A percentile compares a stretch with the other conserved stretches of the same genome.
These are phyloP conservation scores for Nannochloris sp. DNA, from an alignment of 139 green algal species.

Conservation along the genomic window DNA sequence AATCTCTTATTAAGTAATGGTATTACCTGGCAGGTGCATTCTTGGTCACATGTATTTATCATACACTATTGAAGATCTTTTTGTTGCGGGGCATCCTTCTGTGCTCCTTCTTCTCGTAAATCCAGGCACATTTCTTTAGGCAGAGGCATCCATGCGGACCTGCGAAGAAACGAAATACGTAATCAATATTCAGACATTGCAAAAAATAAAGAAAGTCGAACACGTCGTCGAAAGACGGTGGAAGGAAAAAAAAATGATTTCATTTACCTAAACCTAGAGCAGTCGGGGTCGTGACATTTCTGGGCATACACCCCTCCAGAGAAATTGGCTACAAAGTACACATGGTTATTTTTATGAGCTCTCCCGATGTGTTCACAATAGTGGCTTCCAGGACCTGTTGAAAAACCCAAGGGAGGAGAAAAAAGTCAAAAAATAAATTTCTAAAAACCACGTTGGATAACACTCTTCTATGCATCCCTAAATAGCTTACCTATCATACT, in stretches of 20 bases:
- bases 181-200: background rate
- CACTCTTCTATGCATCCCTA: background rate
- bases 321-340: slow-evolving; percentile 64
- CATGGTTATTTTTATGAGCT: slow-evolving; percentile 56
- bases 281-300: slow-evolving; percentile 78
- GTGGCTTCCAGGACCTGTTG: slow-evolving; percentile 62
- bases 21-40: background rate
- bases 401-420: too few species aligned
- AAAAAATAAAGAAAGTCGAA: background rate
- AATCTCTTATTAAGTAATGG: too few species aligned
- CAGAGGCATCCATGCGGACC: slow-evolving; percentile 30
- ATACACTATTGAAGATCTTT: too few species aligned
- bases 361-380: slow-evolving; percentile 58
- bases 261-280: slow-evolving; percentile 38
- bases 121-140: slow-evolving; percentile 10
- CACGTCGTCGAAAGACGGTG: background rate
- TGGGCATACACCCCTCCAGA: slow-evolving; percentile 40
- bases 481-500: slow-evolving; percentile 43
- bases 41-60: background rate
- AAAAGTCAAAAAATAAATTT: background rate
- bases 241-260: background rate
- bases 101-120: background rate
- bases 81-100: too few species aligned
- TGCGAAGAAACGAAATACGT: background rate
- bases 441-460: background rate